phyloP scores from a whole-genome alignment of 2,329 filamentous ascomycete genomes.

The Remersonia thermophila region DNA sequence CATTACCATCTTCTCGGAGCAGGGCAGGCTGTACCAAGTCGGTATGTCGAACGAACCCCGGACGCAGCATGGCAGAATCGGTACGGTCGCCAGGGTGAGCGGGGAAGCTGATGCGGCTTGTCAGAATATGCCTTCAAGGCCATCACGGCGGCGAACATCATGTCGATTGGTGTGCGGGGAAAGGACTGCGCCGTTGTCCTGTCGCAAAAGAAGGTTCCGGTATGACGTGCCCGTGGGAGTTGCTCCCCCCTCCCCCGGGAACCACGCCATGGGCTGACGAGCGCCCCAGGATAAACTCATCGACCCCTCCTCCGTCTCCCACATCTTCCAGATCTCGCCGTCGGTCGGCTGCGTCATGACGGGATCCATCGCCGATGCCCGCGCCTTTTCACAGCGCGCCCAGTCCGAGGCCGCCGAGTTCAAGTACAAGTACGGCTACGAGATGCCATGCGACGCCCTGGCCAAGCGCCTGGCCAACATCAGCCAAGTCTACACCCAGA shows the following conservation, averaged over 20 bases:
- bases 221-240: conserved; percentile 42
- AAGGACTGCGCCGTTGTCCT: conserved; percentile 96
- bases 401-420: conserved; percentile 96
- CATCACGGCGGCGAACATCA: conserved; percentile 98
- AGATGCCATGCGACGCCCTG: conserved; percentile 96
- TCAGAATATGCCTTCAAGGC: conserved; percentile 99
- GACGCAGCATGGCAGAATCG: neutral
- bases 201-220: conserved; percentile 98
- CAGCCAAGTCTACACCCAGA: conserved; percentile 97
- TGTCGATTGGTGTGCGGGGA: conserved; percentile 87
- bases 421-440: conserved; percentile 96
- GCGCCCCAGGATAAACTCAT: conserved; percentile 82
- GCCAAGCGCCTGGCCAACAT: conserved; percentile 97
- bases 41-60: conserved; percentile 48
- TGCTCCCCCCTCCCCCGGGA: conserved; percentile 8
- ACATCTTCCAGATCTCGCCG: conserved; percentile 93
- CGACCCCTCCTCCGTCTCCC: conserved; percentile 89
- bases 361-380: conserved; percentile 92
- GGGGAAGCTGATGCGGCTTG: conserved; percentile 11
- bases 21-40: conserved; percentile 98
- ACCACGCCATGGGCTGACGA: conserved; percentile 21
- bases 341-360: conserved; percentile 98
- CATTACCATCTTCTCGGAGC: conserved; percentile 99
- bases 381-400: conserved; percentile 83
- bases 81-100: neutral